Percentiles rank a stretch among this genome's conserved stretches.
phyloP scores from a whole-genome alignment of 129 eudicot species.

The Tagetes patula region DNA sequence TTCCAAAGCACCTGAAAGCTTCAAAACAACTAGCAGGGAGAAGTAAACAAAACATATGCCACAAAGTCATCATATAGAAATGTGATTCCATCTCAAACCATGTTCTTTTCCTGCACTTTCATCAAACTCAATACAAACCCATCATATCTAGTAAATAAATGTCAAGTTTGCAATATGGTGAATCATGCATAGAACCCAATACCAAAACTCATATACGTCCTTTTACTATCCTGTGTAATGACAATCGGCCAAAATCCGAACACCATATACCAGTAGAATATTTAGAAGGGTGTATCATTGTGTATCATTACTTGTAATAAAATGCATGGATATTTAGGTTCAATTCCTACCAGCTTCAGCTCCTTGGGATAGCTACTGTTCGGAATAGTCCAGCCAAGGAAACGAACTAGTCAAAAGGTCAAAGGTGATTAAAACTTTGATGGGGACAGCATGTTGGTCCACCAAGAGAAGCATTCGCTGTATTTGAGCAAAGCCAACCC shows the following conservation, averaged over 20 bases:
- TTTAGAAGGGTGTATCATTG: neutral
- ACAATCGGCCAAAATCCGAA: neutral
- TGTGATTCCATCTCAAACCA: neutral
- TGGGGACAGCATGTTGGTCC: neutral
- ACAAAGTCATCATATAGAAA: neutral
- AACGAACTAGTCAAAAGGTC: neutral
- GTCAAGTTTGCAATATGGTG: neutral
- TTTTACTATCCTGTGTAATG: neutral
- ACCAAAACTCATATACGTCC: neutral
- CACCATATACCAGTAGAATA: neutral
- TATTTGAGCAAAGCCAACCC: too few species aligned
- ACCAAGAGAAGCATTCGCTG: neutral
- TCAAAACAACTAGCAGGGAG: neutral
- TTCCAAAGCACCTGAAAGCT: neutral
- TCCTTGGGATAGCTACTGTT: neutral
- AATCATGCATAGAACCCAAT: neutral
- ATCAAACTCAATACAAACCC: neutral
- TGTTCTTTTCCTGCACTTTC: neutral
- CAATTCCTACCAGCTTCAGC: neutral
- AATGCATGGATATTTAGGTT: neutral
- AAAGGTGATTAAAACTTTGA: too few species aligned
- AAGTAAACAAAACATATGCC: neutral
- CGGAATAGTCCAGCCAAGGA: neutral
- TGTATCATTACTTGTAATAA: neutral
- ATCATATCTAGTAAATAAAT: neutral